Conservation (phyloP, 163 green algal species). For the Prototheca wickerhamii region DNA sequence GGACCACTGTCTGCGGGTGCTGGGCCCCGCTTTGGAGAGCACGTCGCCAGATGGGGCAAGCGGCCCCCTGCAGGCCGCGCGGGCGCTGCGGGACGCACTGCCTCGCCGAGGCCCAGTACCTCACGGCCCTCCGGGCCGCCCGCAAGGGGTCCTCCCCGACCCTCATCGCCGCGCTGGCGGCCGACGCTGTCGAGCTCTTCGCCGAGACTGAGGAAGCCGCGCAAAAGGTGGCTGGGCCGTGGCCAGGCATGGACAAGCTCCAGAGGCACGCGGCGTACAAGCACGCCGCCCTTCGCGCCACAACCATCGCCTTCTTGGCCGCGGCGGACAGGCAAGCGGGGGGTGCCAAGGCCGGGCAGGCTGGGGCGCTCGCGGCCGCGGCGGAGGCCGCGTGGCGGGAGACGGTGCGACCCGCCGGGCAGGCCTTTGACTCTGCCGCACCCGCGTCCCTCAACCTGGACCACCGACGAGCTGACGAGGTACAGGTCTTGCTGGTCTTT, state of each 20-base stretch:
- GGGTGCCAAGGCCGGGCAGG: not conserved
- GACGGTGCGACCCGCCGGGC: not conserved
- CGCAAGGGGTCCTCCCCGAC: constrained; percentile 30
- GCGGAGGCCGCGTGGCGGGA: not conserved
- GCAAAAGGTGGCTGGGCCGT: not conserved
- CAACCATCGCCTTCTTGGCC: not conserved
- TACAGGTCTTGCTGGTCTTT: not conserved
- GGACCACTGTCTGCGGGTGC: constrained; percentile 10
- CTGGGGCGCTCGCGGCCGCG: too few species aligned
- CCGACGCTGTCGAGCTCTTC: constrained; percentile 23
- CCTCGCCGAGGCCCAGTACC: constrained; percentile 36
- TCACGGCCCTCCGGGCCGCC: constrained; percentile 33
- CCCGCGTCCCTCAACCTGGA: constrained; percentile 14
- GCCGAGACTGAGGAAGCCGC: not conserved
- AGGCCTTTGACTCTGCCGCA: constrained; percentile 20
- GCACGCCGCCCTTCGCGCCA: not conserved
- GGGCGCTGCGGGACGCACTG: not conserved
- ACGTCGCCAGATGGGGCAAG: not conserved
- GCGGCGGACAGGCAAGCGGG: not conserved
- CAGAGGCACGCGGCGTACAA: not conserved
- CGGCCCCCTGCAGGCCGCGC: not conserved
- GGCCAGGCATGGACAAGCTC: constrained; percentile 4
- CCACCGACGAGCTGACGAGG: constrained; percentile 17
- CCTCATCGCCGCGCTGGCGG: constrained; percentile 26
- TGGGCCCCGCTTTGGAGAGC: not conserved